phyloP scores from a whole-genome alignment of 306 rosid species.

The Cyclanthera cordifolia region DNA sequence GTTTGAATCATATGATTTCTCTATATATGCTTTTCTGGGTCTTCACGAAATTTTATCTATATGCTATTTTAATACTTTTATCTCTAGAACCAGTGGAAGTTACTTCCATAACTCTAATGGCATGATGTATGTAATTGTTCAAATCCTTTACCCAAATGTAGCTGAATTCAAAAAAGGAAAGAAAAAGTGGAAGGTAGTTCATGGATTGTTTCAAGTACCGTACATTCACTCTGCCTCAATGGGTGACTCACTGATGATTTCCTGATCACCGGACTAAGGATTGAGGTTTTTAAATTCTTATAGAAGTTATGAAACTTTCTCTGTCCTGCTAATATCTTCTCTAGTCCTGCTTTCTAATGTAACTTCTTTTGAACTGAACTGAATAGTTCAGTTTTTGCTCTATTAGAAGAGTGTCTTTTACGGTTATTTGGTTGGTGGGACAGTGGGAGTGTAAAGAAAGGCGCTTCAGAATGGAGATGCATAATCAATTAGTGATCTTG shows the following conservation, averaged over 20 bases:
- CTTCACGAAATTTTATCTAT: neutral
- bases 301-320: neutral
- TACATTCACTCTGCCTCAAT: neutral
- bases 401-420: neutral
- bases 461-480: too few species aligned
- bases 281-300: neutral
- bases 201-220: neutral
- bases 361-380: constrained; percentile 1
- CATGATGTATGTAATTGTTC: too few species aligned
- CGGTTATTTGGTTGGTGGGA: neutral
- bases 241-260: neutral
- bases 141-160: too few species aligned
- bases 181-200: neutral
- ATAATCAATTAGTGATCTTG: neutral
- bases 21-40: neutral
- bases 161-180: too few species aligned
- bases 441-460: neutral
- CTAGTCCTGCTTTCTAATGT: neutral
- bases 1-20: neutral
- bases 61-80: neutral
- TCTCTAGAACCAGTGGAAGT: neutral
- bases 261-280: neutral
- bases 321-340: neutral
- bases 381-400: neutral
- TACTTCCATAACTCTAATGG: too few species aligned